A percentile compares a stretch with the other conserved stretches of the same genome.
phyloP scores from a whole-genome alignment of 2,329 filamentous ascomycete genomes.

The Neoarthrinium moseri region DNA sequence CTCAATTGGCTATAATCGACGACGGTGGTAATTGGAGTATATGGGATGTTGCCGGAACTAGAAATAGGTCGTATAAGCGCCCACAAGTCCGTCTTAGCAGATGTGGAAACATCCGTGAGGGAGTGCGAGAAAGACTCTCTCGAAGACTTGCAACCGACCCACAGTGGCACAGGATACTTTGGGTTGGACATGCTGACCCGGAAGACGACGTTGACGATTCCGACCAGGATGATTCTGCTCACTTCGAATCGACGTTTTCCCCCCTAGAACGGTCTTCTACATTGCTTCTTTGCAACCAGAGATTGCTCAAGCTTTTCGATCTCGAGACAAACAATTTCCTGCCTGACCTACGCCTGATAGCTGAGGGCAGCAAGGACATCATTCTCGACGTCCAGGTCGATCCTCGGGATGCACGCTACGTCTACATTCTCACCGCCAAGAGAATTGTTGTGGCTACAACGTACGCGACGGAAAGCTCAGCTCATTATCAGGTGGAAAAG shows the following conservation, averaged over 20 bases:
- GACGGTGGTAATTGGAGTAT: slow-evolving; percentile 65
- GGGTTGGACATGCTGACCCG: slow-evolving; percentile 31
- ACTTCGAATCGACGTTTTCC: slow-evolving; percentile 21
- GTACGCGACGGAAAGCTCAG: slow-evolving; percentile 14
- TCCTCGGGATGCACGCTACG: slow-evolving; percentile 24
- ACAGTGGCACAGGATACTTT: slow-evolving; percentile 42
- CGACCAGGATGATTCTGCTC: slow-evolving; percentile 27
- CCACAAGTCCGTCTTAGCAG: slow-evolving; percentile 31
- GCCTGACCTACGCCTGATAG: slow-evolving; percentile 22
- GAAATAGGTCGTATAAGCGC: slow-evolving; percentile 30
- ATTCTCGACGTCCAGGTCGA: slow-evolving; percentile 26
- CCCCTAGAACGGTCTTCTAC: slow-evolving; percentile 57
- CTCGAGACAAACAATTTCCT: slow-evolving; percentile 21
- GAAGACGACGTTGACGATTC: slow-evolving; percentile 32
- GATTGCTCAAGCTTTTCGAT: slow-evolving; percentile 25
- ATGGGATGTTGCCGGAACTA: slow-evolving; percentile 55
- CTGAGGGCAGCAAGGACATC: slow-evolving; percentile 16
- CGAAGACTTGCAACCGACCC: slow-evolving; percentile 23
- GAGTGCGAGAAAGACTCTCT: slow-evolving; percentile 33
- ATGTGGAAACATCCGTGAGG: slow-evolving; percentile 44
- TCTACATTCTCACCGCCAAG: slow-evolving; percentile 27
- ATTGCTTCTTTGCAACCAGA: slow-evolving; percentile 34
- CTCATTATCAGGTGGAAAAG: slow-evolving; percentile 18
- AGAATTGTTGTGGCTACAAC: slow-evolving; percentile 25
- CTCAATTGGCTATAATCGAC: slow-evolving; percentile 67